phyloP scores from a whole-genome alignment of 2,329 filamentous ascomycete species.

The Diaporthe vexans region DNA sequence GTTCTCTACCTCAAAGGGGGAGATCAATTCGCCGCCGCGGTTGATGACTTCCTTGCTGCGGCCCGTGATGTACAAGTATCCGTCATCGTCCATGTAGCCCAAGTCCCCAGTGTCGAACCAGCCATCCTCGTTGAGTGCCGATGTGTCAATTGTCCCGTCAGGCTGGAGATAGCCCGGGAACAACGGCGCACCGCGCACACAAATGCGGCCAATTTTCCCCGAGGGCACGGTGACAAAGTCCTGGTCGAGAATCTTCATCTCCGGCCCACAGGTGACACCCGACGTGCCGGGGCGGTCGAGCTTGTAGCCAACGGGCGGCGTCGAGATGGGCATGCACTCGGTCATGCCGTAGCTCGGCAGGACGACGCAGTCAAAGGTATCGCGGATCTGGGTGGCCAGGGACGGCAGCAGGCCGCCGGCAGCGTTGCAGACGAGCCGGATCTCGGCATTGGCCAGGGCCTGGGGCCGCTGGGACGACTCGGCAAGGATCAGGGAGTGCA shows the following conservation, averaged over 20 bases:
- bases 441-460: conserved; percentile 66
- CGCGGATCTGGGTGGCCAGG: conserved; percentile 83
- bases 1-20: conserved; percentile 89
- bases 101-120: conserved; percentile 93
- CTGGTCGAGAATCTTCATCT: conserved; percentile 82
- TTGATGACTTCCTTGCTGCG: conserved; percentile 95
- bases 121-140: conserved; percentile 79
- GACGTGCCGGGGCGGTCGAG: conserved; percentile 76
- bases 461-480: conserved; percentile 74
- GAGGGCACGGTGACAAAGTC: conserved; percentile 76
- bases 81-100: conserved; percentile 83
- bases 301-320: conserved; percentile 79
- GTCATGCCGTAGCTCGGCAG: conserved; percentile 95
- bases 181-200: conserved; percentile 85
- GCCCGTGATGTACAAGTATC: conserved; percentile 89
- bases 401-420: conserved; percentile 87
- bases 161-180: conserved; percentile 85
- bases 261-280: conserved; percentile 86
- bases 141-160: conserved; percentile 81
- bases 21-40: conserved; percentile 92
- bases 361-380: conserved; percentile 82
- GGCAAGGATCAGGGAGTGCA: conserved; percentile 89
- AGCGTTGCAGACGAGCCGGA: conserved; percentile 91
- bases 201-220: conserved; percentile 84
- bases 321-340: conserved; percentile 89